These are phyloP conservation scores for Cornus kousa DNA, from an alignment of 148 eudicot species.

Conservation along the genomic window DNA sequence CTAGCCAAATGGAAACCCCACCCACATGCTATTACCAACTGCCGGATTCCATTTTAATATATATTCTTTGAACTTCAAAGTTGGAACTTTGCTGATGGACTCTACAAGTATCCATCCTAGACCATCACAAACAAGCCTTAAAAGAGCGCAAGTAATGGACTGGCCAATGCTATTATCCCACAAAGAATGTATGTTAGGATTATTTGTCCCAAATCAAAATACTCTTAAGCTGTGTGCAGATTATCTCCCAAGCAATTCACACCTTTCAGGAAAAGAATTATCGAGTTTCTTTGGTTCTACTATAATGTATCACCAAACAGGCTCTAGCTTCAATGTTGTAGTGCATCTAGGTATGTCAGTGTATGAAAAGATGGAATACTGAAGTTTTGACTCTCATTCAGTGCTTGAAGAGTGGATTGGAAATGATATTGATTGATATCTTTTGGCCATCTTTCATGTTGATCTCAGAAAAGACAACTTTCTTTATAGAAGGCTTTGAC, in stretches of 20 bases:
- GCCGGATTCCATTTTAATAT: no score
- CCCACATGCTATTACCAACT: no score
- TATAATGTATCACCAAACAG: background rate
- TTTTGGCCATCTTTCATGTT: background rate
- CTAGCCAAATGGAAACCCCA: no score
- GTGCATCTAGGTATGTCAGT: background rate
- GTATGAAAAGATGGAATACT: background rate
- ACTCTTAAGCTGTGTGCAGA: background rate
- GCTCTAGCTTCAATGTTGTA: background rate
- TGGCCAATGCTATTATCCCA: no score
- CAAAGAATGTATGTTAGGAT: no score
- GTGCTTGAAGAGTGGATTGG: background rate
- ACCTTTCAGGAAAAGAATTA: background rate
- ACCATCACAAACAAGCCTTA: no score
- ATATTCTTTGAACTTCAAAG: no score
- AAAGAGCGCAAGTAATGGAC: no score
- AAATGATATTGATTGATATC: background rate
- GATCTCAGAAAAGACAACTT: background rate
- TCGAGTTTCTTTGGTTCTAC: constrained; percentile 4
- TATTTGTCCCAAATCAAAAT: no score
- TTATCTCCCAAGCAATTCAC: background rate
- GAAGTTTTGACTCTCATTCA: background rate
- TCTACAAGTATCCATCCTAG: no score
- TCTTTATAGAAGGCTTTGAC: constrained; percentile 1
- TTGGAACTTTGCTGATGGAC: no score